Evolutionary conservation across 2,329 filamentous ascomycete genomes (phyloP).

Genomic region (Periconia macrospinosa): DNA sequence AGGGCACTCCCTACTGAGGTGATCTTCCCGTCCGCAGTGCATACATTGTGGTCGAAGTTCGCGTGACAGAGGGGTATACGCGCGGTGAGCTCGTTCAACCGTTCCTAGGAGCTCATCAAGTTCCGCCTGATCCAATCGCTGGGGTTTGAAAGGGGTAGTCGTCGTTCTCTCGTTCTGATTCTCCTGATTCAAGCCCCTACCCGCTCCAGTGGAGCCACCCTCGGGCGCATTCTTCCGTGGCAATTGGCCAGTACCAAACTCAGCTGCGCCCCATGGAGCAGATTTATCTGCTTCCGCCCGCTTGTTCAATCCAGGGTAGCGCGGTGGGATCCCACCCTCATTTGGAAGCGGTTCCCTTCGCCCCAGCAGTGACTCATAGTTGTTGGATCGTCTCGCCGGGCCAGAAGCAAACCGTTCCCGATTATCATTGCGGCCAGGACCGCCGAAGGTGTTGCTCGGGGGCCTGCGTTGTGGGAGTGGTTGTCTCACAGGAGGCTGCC

Average conservation of each 20-base stretch:
- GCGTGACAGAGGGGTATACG: conserved; percentile 27
- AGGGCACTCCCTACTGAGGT: conserved; percentile 26
- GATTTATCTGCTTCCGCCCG: conserved; percentile 32
- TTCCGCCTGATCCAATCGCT: conserved; percentile 28
- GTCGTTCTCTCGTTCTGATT: too few relatives aligned
- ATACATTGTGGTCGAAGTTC: conserved; percentile 30
- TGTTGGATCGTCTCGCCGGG: background rate
- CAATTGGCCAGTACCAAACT: conserved; percentile 28
- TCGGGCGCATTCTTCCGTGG: conserved; percentile 27
- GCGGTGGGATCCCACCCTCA: background rate
- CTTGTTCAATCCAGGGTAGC: background rate
- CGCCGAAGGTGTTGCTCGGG: background rate
- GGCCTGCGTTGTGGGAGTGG: conserved; percentile 7
- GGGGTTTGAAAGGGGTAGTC: conserved; percentile 14
- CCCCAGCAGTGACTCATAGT: background rate
- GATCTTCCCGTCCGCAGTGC: conserved; percentile 31
- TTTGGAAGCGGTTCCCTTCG: background rate
- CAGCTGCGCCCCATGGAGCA: conserved; percentile 24
- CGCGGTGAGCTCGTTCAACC: conserved; percentile 6
- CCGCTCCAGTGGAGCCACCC: background rate
- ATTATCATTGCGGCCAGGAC: background rate
- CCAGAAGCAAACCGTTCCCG: background rate
- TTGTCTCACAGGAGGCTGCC: conserved; percentile 15
- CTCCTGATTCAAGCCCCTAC: background rate
- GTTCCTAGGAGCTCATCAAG: conserved; percentile 27